Percentiles rank a stretch among this genome's conserved stretches.
These are phyloP conservation scores for Chytriomyces sp. DNA, from an alignment of 192 early-diverging fungal species.

Conservation along the genomic window DNA sequence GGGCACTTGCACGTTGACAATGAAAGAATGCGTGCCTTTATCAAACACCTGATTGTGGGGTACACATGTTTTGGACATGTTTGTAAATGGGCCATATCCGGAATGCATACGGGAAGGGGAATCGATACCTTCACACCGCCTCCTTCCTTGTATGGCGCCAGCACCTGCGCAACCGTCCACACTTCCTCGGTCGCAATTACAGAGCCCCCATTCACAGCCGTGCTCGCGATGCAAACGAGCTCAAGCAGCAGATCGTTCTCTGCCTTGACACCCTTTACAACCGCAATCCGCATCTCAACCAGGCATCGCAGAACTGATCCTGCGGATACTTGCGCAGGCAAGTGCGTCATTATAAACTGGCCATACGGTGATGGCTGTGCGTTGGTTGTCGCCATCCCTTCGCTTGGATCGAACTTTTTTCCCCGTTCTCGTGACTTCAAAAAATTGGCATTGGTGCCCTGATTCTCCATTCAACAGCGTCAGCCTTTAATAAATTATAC, in stretches of 20 bases:
- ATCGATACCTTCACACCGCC: conserved; percentile 10
- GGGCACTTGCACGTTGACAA: conserved; percentile 22
- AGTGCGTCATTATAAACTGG: conserved; percentile 16
- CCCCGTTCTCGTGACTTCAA: neutral
- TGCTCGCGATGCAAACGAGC: conserved; percentile 20
- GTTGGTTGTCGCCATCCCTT: neutral
- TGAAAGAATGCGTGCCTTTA: conserved; percentile 25
- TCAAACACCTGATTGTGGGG: conserved; percentile 16
- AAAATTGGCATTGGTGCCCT: neutral
- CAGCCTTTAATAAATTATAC: no score
- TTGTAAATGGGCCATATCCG: no score
- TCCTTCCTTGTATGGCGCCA: conserved; percentile 22
- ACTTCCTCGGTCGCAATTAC: conserved; percentile 11
- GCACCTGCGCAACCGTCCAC: conserved; percentile 8
- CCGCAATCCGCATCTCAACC: conserved; percentile 25
- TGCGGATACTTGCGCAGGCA: conserved; percentile 6
- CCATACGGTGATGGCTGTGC: conserved; percentile 1
- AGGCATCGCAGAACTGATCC: conserved; percentile 8
- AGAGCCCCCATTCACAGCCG: neutral
- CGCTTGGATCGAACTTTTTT: no score
- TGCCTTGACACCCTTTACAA: conserved; percentile 26
- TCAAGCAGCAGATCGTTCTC: conserved; percentile 24
- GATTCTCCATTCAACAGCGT: neutral
- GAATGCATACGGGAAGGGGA: neutral
- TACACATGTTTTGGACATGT: no score